phyloP scores from a whole-genome alignment of 2,329 filamentous ascomycete genomes.

The Corinectria fuckeliana region DNA sequence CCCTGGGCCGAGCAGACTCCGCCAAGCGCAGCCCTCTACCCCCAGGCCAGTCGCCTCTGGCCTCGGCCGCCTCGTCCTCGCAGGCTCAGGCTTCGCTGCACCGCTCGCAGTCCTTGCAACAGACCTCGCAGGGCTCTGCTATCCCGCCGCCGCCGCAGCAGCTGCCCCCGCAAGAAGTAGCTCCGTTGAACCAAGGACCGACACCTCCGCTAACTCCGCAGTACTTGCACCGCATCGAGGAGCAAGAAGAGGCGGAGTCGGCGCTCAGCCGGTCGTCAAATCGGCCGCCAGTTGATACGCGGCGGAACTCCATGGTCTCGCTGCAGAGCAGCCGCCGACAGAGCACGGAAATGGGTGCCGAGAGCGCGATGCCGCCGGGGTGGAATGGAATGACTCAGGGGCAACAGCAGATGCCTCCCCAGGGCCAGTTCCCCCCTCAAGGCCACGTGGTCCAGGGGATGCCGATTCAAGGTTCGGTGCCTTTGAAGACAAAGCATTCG shows the following conservation, averaged over 20 bases:
- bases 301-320: conserved; percentile 23
- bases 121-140: conserved; percentile 20
- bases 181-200: background rate
- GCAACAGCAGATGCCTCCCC: conserved; percentile 17
- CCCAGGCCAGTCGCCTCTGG: conserved; percentile 26
- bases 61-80: conserved; percentile 10
- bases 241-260: conserved; percentile 31
- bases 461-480: conserved; percentile 5
- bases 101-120: conserved; percentile 23
- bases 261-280: conserved; percentile 29
- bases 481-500: conserved; percentile 30
- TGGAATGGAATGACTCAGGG: conserved; percentile 11
- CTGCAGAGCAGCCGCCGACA: conserved; percentile 29
- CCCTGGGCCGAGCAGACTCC: conserved; percentile 25
- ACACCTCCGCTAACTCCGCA: conserved; percentile 17
- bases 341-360: conserved; percentile 16
- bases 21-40: conserved; percentile 31
- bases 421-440: conserved; percentile 6
- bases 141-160: conserved; percentile 7
- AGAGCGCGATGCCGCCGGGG: conserved; percentile 8
- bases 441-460: background rate
- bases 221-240: conserved; percentile 34
- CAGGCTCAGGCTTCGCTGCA: background rate
- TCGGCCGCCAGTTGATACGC: conserved; percentile 15
- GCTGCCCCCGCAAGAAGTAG: conserved; percentile 2